Evolutionary conservation across 768 basidiomycete genomes (phyloP), one percentile per base, ranked within the genome.

Genomic region (Russula compacta): DNA sequence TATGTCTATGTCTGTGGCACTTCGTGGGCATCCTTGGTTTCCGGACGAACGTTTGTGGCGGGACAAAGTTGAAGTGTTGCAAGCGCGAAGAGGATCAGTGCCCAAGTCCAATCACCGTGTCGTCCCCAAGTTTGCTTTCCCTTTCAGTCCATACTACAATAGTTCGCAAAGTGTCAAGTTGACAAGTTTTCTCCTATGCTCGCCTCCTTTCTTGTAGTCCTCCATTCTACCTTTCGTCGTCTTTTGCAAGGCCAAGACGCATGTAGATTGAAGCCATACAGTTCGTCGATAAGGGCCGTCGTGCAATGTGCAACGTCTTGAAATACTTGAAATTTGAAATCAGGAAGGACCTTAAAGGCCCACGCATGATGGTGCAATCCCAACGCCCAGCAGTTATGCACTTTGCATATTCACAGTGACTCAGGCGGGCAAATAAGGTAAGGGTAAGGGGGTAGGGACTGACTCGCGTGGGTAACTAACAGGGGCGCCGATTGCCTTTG

Each of bases 101-200:
- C 58, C 74, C 79, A 81, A 80, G 76, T 78, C 71, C 55, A 66
- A 61, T 72, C 71, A 65, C 67, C 42, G 21, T 60, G 44, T 63
- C 61, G 40, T 58, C 59, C 55, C 61, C 74, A 79, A 81, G 77
- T 72, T 77, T 77, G 76, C 73, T 73, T 79, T 72, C 77, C 77
- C 76, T 74, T 75, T 77, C 57, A 61, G 67, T 71, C 67, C 67
- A 60, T 67, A 64, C 66, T 67, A 64, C 66, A 67, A 79, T 66
- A 79, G 77, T 77, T 83, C 81, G 76, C 78, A 75, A 79, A 74
- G 75, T 75, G 71, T 75, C 81, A 83, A 84, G 81, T 82, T 83
- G 68, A 79, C 83, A 84, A 84, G 82, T 85, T 74, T 79, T 74
- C 73, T 77, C 77, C 77, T 75, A 68, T 74, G 70, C 78, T 65